Percentiles rank a stretch among this genome's conserved stretches.
Evolutionary conservation across 2,329 filamentous ascomycete genomes (phyloP).

Genomic region (Arthrobotrys conoides): DNA sequence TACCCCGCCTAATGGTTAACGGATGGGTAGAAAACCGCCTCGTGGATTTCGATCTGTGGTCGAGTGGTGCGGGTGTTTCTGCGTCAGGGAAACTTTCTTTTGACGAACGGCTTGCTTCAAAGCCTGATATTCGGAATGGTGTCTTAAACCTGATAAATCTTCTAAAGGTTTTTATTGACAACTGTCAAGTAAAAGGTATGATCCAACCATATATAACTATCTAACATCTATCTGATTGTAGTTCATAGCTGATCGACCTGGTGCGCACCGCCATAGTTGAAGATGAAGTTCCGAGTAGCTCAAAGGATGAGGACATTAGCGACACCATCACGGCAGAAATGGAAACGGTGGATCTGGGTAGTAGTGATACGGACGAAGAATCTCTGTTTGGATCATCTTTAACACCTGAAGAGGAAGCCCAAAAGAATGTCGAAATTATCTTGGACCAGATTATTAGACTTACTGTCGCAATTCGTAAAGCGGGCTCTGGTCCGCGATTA

Average conservation of each 20-base stretch:
- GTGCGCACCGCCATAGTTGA: too few relatives aligned
- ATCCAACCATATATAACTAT: too few relatives aligned
- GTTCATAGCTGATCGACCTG: too few relatives aligned
- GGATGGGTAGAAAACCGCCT: slow-evolving; percentile 49
- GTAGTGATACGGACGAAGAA: not conserved
- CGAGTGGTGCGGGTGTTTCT: slow-evolving; percentile 31
- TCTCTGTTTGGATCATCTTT: not conserved
- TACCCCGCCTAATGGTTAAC: slow-evolving; percentile 32
- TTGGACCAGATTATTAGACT: slow-evolving; percentile 21
- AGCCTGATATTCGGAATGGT: slow-evolving; percentile 18
- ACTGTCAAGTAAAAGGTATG: slow-evolving; percentile 21
- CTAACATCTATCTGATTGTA: too few relatives aligned
- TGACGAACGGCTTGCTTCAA: slow-evolving; percentile 27
- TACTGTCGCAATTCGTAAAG: slow-evolving; percentile 28
- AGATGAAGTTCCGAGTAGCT: too few relatives aligned
- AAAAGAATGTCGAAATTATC: slow-evolving; percentile 4
- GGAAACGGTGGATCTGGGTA: too few relatives aligned
- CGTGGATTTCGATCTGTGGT: slow-evolving; percentile 46
- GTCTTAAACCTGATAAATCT: slow-evolving; percentile 30
- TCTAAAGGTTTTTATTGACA: slow-evolving; percentile 32
- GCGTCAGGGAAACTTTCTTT: slow-evolving; percentile 37
- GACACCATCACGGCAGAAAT: too few relatives aligned
- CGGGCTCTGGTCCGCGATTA: slow-evolving; percentile 5
- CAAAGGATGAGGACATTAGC: too few relatives aligned
- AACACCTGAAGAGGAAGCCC: not conserved